Percentiles rank a stretch among this genome's conserved stretches.
Conservation (phyloP, 495 filamentous ascomycete species). For the Aeminium ludgeri region DNA sequence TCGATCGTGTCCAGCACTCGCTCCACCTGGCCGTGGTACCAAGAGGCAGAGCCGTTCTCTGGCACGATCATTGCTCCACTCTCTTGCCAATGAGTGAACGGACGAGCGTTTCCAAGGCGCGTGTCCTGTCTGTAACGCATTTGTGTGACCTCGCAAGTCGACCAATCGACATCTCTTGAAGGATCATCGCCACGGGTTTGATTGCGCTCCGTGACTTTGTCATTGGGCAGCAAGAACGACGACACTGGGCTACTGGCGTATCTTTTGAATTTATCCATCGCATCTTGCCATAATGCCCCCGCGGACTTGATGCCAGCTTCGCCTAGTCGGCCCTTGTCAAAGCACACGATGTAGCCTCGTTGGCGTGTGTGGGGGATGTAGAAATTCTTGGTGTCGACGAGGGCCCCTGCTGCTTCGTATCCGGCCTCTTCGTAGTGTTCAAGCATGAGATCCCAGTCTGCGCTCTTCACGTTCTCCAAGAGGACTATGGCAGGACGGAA, state of each 20-base stretch:
- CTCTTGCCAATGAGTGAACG: slow-evolving; percentile 40
- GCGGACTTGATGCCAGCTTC: slow-evolving; percentile 8
- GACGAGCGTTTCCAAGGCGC: slow-evolving; percentile 34
- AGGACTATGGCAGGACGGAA: slow-evolving; percentile 48
- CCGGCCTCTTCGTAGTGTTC: slow-evolving; percentile 25
- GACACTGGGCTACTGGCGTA: slow-evolving; percentile 46
- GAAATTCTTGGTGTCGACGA: slow-evolving; percentile 55
- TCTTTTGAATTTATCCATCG: slow-evolving; percentile 34
- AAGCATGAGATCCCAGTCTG: slow-evolving; percentile 45
- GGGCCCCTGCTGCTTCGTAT: slow-evolving; percentile 33
- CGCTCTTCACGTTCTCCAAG: slow-evolving; percentile 52
- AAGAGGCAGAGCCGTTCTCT: slow-evolving; percentile 38
- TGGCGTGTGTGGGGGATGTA: slow-evolving; percentile 66
- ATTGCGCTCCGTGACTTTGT: slow-evolving; percentile 32
- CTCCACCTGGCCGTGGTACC: slow-evolving; percentile 32
- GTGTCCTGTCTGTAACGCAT: slow-evolving; percentile 30
- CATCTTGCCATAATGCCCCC: slow-evolving; percentile 22
- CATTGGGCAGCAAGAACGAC: slow-evolving; percentile 40
- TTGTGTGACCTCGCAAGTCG: slow-evolving; percentile 39
- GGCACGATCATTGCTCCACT: slow-evolving; percentile 33
- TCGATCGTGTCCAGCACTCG: slow-evolving; percentile 56
- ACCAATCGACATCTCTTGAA: slow-evolving; percentile 34
- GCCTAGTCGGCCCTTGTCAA: slow-evolving; percentile 30
- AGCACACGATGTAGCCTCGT: slow-evolving; percentile 53
- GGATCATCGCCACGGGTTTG: slow-evolving; percentile 16